Evolutionary conservation across 1,284 basidiomycete species (phyloP), one percentile per base, ranked within the genome.

Genomic region (Wolfiporia cocos): DNA sequence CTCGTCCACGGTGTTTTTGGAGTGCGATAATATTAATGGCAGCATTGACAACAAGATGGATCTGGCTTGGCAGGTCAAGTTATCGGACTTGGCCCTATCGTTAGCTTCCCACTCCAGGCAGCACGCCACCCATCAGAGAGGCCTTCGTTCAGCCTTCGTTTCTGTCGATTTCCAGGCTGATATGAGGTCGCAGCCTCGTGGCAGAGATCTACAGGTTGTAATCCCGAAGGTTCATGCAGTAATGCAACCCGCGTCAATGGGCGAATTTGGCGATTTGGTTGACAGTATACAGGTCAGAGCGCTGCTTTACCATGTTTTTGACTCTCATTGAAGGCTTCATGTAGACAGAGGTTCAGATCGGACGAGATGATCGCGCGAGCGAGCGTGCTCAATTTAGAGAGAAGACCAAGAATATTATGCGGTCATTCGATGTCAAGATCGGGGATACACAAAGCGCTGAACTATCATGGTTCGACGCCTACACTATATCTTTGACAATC

Each of bases 221-320:
- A 62, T 93, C 19, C 77, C 76, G 5, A 86, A 86, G 58, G 79
- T 91, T 5, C 90, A 95, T 57, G 90, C 92, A 1, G 87, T 94
- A 35, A 84, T 94, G 84, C 91, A 93, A 59, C 83, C 92, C 14
- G 88, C 87, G 46, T 92, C 92, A 0, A 81, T 95, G 39, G 84
- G 85, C 24, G 88, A 93, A 56, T 67, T 95, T 10, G 86, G 85
- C 12, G 92, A 95, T 58, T 86, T 93, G 44, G 64, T 93, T 37
- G 87, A 92, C 55, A 77, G 92, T 51, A 65, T 89, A 39, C 85
- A 87, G 73, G 86, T 83, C 65, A 52, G 54, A 42, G 19, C 22
- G 17, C 5, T 39, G 17, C 30, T 11, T 15, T 37, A 20, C 20
- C 26, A 11, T 14, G 4, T 33, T 20, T 18, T 12, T 1, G 3